Evolutionary conservation across 345 rosid genomes (phyloP).

Genomic region (Arabidopsis suecica): DNA sequence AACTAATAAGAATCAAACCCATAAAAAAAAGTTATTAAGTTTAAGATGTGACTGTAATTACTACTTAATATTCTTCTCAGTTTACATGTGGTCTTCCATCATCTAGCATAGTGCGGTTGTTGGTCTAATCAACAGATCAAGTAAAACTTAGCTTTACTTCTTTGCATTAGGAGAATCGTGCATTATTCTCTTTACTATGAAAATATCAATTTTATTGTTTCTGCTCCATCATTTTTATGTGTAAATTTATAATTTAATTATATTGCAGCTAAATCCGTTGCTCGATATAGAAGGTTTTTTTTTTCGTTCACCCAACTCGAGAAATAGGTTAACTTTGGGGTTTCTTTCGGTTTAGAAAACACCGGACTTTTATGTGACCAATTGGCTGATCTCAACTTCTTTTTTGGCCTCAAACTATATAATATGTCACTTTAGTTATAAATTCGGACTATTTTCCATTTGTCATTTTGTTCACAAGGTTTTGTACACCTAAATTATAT

Average conservation of each 20-base stretch:
- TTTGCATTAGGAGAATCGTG: constrained; percentile 6
- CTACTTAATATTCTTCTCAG: constrained; percentile 18
- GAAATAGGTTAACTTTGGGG: no score
- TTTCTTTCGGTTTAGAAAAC: no score
- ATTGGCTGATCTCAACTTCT: background rate
- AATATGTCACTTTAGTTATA: background rate
- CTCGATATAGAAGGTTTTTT: no score
- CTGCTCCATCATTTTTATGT: background rate
- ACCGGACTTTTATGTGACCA: no score
- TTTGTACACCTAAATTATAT: background rate
- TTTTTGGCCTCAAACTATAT: background rate
- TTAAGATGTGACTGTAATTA: constrained; percentile 19
- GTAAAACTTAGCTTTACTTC: constrained; percentile 28
- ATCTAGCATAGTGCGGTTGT: background rate
- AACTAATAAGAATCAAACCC: constrained; percentile 27
- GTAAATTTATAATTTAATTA: no score
- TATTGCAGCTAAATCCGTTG: no score
- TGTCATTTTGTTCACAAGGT: background rate
- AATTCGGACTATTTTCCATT: background rate
- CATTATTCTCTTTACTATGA: background rate
- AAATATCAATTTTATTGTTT: background rate
- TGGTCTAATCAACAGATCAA: constrained; percentile 5
- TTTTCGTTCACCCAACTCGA: no score
- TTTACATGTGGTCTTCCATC: constrained; percentile 28
- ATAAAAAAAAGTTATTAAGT: background rate